Evolutionary conservation across 768 basidiomycete genomes (phyloP).

Genomic region (Leccinum truebloodii): DNA sequence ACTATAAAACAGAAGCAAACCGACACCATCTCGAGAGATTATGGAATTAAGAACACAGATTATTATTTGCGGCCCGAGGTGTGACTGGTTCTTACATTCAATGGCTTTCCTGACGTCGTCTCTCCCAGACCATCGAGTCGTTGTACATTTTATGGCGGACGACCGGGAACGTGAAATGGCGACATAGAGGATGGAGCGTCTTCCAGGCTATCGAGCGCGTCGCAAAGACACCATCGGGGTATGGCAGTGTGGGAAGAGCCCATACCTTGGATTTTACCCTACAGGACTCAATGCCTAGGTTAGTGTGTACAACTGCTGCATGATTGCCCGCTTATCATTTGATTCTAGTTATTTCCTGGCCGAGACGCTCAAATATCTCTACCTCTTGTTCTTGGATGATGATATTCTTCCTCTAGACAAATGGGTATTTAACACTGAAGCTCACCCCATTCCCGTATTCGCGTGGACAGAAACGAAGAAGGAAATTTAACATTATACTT

Average conservation of each 20-base stretch:
- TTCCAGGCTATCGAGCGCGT: constrained; percentile 66
- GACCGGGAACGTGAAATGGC: constrained; percentile 69
- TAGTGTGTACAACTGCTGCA: constrained; percentile 16
- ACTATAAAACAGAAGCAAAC: constrained; percentile 21
- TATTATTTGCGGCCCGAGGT: constrained; percentile 78
- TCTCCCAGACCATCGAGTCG: constrained; percentile 65
- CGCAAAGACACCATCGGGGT: constrained; percentile 60
- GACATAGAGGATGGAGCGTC: constrained; percentile 68
- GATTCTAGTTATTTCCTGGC: constrained; percentile 50
- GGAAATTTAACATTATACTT: constrained; percentile 30
- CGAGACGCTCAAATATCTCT: constrained; percentile 71
- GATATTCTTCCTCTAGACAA: constrained; percentile 56
- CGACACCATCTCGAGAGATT: constrained; percentile 48
- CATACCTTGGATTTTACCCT: constrained; percentile 40
- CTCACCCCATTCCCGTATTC: constrained; percentile 77
- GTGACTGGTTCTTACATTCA: constrained; percentile 14
- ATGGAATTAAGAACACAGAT: constrained; percentile 41
- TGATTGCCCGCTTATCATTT: neutral
- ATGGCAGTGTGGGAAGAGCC: constrained; percentile 56
- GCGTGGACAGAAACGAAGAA: constrained; percentile 59
- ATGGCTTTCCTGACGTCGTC: constrained; percentile 1
- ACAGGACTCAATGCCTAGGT: constrained; percentile 77
- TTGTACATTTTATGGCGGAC: constrained; percentile 70
- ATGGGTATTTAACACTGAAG: constrained; percentile 71
- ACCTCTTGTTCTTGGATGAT: constrained; percentile 65